Conservation (phyloP, 352 stramenopile genomes). For the Globisporangium orthogonon region DNA sequence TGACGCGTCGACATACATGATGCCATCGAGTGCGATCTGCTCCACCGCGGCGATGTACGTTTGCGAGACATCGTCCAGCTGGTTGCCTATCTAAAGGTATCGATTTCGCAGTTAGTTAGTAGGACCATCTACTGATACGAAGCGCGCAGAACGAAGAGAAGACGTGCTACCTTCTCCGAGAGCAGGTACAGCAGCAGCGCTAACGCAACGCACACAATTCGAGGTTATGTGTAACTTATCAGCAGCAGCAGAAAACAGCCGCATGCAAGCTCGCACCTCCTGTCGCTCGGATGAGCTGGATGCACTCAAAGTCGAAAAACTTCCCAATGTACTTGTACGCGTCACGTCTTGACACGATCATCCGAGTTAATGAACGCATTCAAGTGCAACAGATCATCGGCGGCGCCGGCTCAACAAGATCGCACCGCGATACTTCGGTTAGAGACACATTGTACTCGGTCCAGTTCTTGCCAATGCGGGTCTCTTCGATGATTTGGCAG, state of each 20-base stretch:
- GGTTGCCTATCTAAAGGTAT: conserved; percentile 61
- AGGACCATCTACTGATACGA: neutral
- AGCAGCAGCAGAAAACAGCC: neutral
- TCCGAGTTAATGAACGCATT: neutral
- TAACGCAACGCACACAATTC: conserved; percentile 14
- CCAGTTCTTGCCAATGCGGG: conserved; percentile 45
- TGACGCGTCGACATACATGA: conserved; percentile 76
- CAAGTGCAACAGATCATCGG: neutral
- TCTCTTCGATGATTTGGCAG: conserved; percentile 58
- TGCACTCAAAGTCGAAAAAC: conserved; percentile 78
- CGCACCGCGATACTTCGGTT: conserved; percentile 19
- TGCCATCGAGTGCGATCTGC: conserved; percentile 57
- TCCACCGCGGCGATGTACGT: conserved; percentile 59
- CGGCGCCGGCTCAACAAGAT: neutral
- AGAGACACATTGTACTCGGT: conserved; percentile 17
- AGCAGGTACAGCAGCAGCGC: conserved; percentile 61
- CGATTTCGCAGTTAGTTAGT: neutral
- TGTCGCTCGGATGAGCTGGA: conserved; percentile 63
- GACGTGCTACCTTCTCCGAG: conserved; percentile 49
- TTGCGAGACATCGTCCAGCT: conserved; percentile 51
- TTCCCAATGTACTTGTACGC: conserved; percentile 57
- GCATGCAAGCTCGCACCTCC: conserved; percentile 37
- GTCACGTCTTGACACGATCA: conserved; percentile 31
- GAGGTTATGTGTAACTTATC: neutral
- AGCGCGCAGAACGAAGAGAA: neutral